Evolutionary conservation across 306 rosid genomes (phyloP), one percentile per base, ranked within the genome.

Genomic region (Citrullus colocynthis): DNA sequence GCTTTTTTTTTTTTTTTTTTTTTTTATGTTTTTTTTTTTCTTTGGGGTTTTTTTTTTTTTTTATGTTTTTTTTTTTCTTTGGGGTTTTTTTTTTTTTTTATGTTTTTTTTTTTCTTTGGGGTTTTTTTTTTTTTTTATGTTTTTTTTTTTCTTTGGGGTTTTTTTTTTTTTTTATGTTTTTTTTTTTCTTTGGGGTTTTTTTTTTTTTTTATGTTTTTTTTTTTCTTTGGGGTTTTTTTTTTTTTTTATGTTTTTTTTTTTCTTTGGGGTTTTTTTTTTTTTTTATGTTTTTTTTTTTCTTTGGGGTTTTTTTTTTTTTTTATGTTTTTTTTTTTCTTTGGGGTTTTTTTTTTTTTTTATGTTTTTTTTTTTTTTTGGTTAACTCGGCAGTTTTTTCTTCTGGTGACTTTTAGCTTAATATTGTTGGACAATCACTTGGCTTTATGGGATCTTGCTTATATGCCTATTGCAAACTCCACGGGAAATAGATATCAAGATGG

Each of bases 381-480:
- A 21, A 44, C n/a, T 17, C 52, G 9, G 15, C 12, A 56, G 9
- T 60, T 13, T 44, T 37, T 34, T 75, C 45, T 24, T 57, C 59
- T 55, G 49, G 49, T 44, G 44, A 56, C 32, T 62, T 56, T 45
- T 69, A 88, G 93, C 21, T 88, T 41, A 91, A 93, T 81, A 80
- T 93, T 75, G 83, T 88, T 44, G 93, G 97, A 24, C 96, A 91
- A 81, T 79, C 87, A 62, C 82, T 90, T 79, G 88, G 96, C 75
- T 88, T 91, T 77, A 30, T 90, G 34, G 98, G 98, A 7, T 90
- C 96, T 24, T 82, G 88, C 81, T 80, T 90, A 57, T 90, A 93
- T 83, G 93, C 98, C 52, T 89, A 71, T 63, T 88, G 83, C 75
- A 90, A 93, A 80, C 78, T 90, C 73, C 85, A 63, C 75, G 94